Percentiles rank a stretch among this genome's conserved stretches.
These are phyloP conservation scores for Gynostemma pentaphyllum DNA, from an alignment of 306 rosid genomes.

Conservation along the genomic window DNA sequence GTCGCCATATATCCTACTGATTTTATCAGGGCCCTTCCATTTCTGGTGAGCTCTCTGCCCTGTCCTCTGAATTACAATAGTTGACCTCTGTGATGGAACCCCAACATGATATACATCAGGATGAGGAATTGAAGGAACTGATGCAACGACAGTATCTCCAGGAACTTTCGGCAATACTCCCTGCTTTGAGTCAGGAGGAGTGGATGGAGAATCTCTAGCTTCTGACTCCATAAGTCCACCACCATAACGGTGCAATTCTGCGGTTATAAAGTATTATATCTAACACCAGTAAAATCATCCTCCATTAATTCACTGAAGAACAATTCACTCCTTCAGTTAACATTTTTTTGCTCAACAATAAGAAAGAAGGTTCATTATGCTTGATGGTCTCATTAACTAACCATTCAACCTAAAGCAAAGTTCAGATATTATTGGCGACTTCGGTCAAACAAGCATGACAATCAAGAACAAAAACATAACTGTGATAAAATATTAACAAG, in stretches of 20 bases:
- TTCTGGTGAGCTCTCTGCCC: slow-evolving; percentile 89
- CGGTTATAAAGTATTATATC: slow-evolving; percentile 1
- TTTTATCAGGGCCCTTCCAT: slow-evolving; percentile 99
- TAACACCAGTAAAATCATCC: not conserved
- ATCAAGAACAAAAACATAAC: not conserved
- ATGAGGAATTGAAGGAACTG: slow-evolving; percentile 52
- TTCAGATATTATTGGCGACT: too few relatives aligned
- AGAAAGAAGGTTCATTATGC: not conserved
- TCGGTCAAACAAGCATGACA: too few relatives aligned
- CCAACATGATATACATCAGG: slow-evolving; percentile 73
- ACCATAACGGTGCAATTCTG: slow-evolving; percentile 87
- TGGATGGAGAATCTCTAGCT: slow-evolving; percentile 49
- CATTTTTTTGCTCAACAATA: not conserved
- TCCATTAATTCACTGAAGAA: not conserved
- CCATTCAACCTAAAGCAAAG: not conserved
- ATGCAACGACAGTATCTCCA: slow-evolving; percentile 52
- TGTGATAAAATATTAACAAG: not conserved
- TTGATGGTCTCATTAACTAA: not conserved
- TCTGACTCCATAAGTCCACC: slow-evolving; percentile 86
- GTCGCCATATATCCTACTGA: slow-evolving; percentile 96
- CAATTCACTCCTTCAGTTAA: not conserved
- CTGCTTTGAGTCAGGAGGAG: slow-evolving; percentile 52
- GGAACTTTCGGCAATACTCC: slow-evolving; percentile 45
- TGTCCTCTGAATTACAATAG: slow-evolving; percentile 65
- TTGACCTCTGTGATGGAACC: slow-evolving; percentile 69